Evolutionary conservation across 2,329 filamentous ascomycete species (phyloP).

Genomic region (Albophoma yamanashiensis): DNA sequence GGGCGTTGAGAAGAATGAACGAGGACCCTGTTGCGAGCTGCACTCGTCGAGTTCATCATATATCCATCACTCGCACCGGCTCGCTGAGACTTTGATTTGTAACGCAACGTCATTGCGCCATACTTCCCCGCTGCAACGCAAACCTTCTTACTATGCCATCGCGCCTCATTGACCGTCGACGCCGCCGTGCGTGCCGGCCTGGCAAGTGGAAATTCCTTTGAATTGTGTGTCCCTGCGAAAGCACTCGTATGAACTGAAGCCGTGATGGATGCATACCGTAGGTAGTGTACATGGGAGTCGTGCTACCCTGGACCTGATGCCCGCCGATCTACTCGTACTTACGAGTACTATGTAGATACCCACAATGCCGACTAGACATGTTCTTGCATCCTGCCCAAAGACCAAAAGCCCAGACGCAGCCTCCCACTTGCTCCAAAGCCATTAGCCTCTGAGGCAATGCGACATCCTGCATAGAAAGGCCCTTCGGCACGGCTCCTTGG

Average conservation of each 20-base stretch:
- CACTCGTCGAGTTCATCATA: not conserved
- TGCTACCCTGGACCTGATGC: not conserved
- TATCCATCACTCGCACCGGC: not conserved
- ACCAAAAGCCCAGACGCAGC: not conserved
- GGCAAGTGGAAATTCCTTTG: not conserved
- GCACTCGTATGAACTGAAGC: not conserved
- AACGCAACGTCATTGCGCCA: not conserved
- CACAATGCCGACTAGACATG: not conserved
- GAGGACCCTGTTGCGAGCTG: not conserved
- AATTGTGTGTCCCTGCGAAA: not conserved
- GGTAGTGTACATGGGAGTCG: not conserved
- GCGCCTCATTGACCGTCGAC: not conserved
- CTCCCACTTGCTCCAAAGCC: not conserved
- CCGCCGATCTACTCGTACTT: not conserved
- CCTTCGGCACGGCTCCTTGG: not conserved
- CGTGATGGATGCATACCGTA: not conserved
- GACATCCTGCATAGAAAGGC: not conserved
- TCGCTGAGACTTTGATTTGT: not conserved
- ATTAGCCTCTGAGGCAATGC: not conserved
- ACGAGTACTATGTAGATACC: not conserved
- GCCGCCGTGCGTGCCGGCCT: not conserved
- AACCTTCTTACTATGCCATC: not conserved
- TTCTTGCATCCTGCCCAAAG: not conserved
- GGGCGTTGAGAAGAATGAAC: not conserved
- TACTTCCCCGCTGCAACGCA: not conserved